A percentile compares a stretch with the other conserved stretches of the same genome.
These are phyloP conservation scores for Lyophyllum semitale DNA, from an alignment of 768 basidiomycete genomes.

Conservation along the genomic window DNA sequence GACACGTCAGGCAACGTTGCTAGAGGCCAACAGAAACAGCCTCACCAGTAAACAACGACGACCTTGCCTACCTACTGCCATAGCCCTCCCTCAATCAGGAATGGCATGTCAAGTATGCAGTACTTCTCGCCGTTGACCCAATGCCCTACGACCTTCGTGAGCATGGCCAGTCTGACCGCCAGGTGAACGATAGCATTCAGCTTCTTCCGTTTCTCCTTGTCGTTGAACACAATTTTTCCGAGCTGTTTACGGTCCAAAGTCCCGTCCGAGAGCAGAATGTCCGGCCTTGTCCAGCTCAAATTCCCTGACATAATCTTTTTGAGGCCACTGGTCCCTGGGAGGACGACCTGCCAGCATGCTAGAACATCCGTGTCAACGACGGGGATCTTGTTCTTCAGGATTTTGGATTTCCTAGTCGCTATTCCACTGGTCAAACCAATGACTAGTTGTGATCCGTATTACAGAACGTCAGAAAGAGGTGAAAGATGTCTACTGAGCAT, in stretches of 20 bases:
- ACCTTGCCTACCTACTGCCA: slow-evolving; percentile 84
- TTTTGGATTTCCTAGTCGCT: slow-evolving; percentile 88
- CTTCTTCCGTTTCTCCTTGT: slow-evolving; percentile 65
- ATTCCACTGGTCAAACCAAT: slow-evolving; percentile 96
- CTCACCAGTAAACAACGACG: slow-evolving; percentile 90
- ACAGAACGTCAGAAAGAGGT: background rate
- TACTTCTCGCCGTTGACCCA: slow-evolving; percentile 82
- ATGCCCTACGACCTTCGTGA: slow-evolving; percentile 60
- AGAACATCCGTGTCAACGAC: slow-evolving; percentile 92
- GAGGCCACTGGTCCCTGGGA: slow-evolving; percentile 79
- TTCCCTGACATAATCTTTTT: slow-evolving; percentile 57
- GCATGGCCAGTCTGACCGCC: slow-evolving; percentile 79
- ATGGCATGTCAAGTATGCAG: slow-evolving; percentile 87
- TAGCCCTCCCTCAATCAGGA: slow-evolving; percentile 86
- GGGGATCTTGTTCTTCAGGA: slow-evolving; percentile 74
- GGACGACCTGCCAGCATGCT: slow-evolving; percentile 82
- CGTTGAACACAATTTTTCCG: slow-evolving; percentile 85
- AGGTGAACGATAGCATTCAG: slow-evolving; percentile 91
- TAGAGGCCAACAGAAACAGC: background rate
- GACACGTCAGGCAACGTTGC: background rate
- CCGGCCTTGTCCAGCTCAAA: slow-evolving; percentile 83
- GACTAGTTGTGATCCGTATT: slow-evolving; percentile 46
- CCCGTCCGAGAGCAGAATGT: slow-evolving; percentile 68
- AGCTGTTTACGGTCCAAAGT: slow-evolving; percentile 81
- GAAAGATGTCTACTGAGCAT: slow-evolving; percentile 11